Percentiles rank a stretch among this genome's conserved stretches.
phyloP scores from a whole-genome alignment of 108 stramenopile species.

The Craspedostauros australis region DNA sequence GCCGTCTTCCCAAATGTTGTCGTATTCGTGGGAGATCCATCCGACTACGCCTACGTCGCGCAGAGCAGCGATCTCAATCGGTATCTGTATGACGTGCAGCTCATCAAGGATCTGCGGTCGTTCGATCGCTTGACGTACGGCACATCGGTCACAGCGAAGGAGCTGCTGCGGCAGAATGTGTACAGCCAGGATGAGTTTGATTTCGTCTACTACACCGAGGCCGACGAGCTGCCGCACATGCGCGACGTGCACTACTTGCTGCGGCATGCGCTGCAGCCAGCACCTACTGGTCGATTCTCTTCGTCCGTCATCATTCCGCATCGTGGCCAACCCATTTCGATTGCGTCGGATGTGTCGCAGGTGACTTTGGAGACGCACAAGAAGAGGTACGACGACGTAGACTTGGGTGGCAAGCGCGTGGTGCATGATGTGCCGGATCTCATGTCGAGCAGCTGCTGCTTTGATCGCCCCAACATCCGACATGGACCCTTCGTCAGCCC shows the following conservation, averaged over 20 bases:
- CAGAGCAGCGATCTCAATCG: not conserved
- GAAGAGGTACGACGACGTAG: too few species aligned
- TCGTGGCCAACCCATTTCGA: not conserved
- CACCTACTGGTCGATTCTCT: too few species aligned
- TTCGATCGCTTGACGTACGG: too few species aligned
- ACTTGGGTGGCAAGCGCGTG: too few species aligned
- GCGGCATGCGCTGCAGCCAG: not conserved
- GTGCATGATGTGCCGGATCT: too few species aligned
- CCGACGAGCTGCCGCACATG: slow-evolving; percentile 1
- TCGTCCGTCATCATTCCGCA: not conserved
- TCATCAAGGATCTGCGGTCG: slow-evolving; percentile 2
- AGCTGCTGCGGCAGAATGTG: too few species aligned
- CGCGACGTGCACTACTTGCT: not conserved
- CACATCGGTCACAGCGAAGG: too few species aligned
- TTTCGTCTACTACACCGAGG: not conserved
- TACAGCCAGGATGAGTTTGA: not conserved
- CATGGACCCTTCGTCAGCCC: too few species aligned
- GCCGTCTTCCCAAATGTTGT: slow-evolving; percentile 1
- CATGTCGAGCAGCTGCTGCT: too few species aligned
- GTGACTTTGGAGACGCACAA: too few species aligned
- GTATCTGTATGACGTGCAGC: not conserved
- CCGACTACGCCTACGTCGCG: not conserved
- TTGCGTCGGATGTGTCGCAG: not conserved
- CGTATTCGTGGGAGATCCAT: not conserved
- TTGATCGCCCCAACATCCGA: too few species aligned